phyloP scores from a whole-genome alignment of 345 rosid genomes.

The Eutrema japonicum region DNA sequence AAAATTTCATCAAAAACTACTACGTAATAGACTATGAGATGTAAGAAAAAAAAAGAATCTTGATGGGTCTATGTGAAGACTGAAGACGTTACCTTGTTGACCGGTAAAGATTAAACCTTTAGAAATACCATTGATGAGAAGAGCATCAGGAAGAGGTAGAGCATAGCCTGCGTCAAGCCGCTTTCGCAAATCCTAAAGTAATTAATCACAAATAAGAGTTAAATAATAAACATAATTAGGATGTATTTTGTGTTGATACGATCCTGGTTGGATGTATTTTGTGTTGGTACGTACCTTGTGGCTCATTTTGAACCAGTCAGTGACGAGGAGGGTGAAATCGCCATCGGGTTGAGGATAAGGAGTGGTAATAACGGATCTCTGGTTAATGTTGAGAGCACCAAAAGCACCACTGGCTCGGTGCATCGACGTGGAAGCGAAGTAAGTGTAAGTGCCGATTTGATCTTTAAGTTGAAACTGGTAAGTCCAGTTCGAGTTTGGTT shows the following conservation, averaged over 20 bases:
- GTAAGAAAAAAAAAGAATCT: background rate
- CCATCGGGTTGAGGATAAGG: constrained; percentile 61
- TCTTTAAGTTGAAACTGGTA: constrained; percentile 83
- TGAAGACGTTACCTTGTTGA: constrained; percentile 52
- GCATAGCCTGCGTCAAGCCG: constrained; percentile 55
- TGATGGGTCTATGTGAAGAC: constrained; percentile 5
- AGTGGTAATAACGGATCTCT: constrained; percentile 61
- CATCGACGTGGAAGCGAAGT: constrained; percentile 69
- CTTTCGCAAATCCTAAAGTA: constrained; percentile 52
- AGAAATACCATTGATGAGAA: constrained; percentile 72
- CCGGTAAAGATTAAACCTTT: constrained; percentile 52
- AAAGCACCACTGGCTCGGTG: constrained; percentile 80
- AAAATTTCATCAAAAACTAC: constrained; percentile 3
- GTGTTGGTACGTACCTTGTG: constrained; percentile 57
- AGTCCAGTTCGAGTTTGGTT: constrained; percentile 74
- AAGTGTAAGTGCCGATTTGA: constrained; percentile 71
- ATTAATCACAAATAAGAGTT: constrained; percentile 23
- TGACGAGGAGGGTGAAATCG: constrained; percentile 65
- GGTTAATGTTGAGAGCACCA: constrained; percentile 59
- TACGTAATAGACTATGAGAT: background rate
- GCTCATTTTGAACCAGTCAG: constrained; percentile 64
- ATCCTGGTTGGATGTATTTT: background rate
- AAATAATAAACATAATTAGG: background rate
- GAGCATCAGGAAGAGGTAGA: constrained; percentile 62
- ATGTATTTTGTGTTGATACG: too few species aligned